A percentile compares a stretch with the other conserved stretches of the same genome.
Evolutionary conservation across 345 rosid genomes (phyloP).

Genomic region (Trapa incisa): DNA sequence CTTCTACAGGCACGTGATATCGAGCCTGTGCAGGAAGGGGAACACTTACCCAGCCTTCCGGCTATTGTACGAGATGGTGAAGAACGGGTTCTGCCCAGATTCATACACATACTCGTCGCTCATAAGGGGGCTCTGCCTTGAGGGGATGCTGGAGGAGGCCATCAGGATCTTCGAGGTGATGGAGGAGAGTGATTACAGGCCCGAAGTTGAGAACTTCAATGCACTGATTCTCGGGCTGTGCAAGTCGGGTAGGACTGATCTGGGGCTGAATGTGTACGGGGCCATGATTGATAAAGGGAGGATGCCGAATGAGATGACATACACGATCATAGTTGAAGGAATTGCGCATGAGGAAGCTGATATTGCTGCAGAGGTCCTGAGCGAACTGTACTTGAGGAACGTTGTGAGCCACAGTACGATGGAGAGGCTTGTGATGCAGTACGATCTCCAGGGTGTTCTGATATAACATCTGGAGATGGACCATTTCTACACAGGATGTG

Average conservation of each 20-base stretch:
- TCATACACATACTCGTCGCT: slow-evolving; percentile 55
- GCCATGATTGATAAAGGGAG: slow-evolving; percentile 53
- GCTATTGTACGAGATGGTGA: slow-evolving; percentile 64
- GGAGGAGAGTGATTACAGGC: slow-evolving; percentile 46
- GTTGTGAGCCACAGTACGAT: slow-evolving; percentile 45
- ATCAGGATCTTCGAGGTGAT: slow-evolving; percentile 40
- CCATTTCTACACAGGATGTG: neutral
- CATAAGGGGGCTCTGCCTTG: slow-evolving; percentile 64
- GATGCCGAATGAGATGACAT: slow-evolving; percentile 63
- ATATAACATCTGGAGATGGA: neutral
- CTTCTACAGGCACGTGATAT: slow-evolving; percentile 46
- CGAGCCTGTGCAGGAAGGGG: slow-evolving; percentile 63
- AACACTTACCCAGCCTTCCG: slow-evolving; percentile 64
- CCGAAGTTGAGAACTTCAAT: slow-evolving; percentile 57
- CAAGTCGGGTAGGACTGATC: slow-evolving; percentile 46
- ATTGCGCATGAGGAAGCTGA: slow-evolving; percentile 52
- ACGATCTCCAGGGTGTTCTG: slow-evolving; percentile 30
- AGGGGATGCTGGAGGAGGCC: slow-evolving; percentile 60
- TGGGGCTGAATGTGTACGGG: slow-evolving; percentile 49
- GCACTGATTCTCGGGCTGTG: slow-evolving; percentile 66
- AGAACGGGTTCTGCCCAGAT: slow-evolving; percentile 50
- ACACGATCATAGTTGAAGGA: slow-evolving; percentile 62
- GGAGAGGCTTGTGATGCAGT: slow-evolving; percentile 68
- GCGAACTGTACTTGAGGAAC: slow-evolving; percentile 33
- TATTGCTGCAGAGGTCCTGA: slow-evolving; percentile 50